Percentiles rank a stretch among this genome's conserved stretches.
These are phyloP conservation scores for Isatis lusitanica DNA, from an alignment of 441 rosid genomes.

Conservation along the genomic window DNA sequence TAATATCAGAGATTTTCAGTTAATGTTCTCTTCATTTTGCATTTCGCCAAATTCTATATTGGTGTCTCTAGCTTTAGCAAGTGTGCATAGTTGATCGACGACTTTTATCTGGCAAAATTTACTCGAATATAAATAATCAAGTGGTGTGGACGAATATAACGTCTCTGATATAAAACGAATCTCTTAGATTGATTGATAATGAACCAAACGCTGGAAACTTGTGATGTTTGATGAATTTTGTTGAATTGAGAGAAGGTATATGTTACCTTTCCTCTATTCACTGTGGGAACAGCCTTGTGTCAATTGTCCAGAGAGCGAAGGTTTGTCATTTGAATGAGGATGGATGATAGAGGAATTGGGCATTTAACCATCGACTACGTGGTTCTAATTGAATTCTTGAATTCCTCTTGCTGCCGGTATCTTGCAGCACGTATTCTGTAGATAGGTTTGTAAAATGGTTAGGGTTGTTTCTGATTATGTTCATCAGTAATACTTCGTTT, in stretches of 20 bases:
- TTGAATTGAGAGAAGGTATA: not conserved
- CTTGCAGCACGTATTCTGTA: constrained; percentile 15
- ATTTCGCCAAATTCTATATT: too few species aligned
- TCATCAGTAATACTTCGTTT: not conserved
- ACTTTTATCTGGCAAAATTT: too few species aligned
- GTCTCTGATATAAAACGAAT: not conserved
- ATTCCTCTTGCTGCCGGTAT: constrained; percentile 16
- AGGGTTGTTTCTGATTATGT: too few species aligned
- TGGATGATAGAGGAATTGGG: constrained; percentile 99
- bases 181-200: not conserved
- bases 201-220: not conserved
- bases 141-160: not conserved
- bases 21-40: not conserved
- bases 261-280: not conserved
- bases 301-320: constrained; percentile 78
- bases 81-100: too few species aligned
- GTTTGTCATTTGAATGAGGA: constrained; percentile 86
- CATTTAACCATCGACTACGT: constrained; percentile 80
- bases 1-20: not conserved
- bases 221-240: not conserved
- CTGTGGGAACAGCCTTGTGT: constrained; percentile 14
- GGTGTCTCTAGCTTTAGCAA: too few species aligned
- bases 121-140: not conserved
- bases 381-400: constrained; percentile 12
- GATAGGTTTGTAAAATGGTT: not conserved